Conservation (phyloP, 225 moss, liverwort and hornwort genomes). For the Physcomitrium patens region DNA sequence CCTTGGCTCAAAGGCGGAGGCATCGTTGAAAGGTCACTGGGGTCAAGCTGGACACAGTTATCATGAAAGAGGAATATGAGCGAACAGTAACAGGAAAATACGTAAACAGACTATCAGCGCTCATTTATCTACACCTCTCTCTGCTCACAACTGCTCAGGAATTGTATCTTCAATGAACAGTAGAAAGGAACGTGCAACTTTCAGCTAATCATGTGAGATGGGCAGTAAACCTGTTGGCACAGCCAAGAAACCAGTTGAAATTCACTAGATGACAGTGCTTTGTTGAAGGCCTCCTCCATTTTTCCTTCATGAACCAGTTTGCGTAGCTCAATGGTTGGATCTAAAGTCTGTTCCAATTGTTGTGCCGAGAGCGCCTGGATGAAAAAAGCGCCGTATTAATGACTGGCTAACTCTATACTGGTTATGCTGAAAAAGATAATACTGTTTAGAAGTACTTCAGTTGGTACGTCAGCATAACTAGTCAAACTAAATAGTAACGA, state of each 20-base stretch:
- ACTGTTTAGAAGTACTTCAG: neutral
- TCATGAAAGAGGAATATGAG: neutral
- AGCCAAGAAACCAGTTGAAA: conserved; percentile 81
- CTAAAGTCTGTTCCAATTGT: conserved; percentile 70
- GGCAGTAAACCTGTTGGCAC: conserved; percentile 67
- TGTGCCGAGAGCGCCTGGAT: conserved; percentile 70
- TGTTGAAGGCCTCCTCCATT: conserved; percentile 82
- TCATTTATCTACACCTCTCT: neutral
- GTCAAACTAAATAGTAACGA: neutral
- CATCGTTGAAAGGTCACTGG: conserved; percentile 47
- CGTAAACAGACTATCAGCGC: neutral
- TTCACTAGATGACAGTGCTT: conserved; percentile 64
- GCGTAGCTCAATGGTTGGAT: conserved; percentile 81
- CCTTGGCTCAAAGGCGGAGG: conserved; percentile 77
- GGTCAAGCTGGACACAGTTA: conserved; percentile 53
- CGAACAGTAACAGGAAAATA: neutral
- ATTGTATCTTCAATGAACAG: neutral
- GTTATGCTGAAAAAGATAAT: too few species aligned
- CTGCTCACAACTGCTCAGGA: neutral
- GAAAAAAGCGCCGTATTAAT: neutral
- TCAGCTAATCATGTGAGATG: conserved; percentile 6
- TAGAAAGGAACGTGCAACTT: neutral
- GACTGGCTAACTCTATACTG: too few species aligned
- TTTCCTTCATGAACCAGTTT: conserved; percentile 67
- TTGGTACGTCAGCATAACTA: neutral